phyloP scores from a whole-genome alignment of 1,139 yeast genomes.

The Taphrina wiesneri region DNA sequence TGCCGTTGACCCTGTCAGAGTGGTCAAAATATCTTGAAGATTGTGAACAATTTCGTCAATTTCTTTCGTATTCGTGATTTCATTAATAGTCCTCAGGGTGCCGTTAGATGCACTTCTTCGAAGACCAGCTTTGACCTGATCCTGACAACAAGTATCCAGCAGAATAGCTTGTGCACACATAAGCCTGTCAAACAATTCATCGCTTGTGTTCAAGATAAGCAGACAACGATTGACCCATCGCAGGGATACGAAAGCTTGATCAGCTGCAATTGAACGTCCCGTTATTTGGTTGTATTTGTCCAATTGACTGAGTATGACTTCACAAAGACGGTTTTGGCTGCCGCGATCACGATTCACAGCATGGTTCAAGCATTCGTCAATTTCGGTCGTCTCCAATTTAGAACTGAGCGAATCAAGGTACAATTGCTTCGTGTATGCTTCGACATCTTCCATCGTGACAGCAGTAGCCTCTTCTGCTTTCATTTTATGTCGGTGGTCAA shows the following conservation, averaged over 20 bases:
- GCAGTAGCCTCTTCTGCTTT: too few relatives aligned
- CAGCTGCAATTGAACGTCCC: conserved; percentile 3
- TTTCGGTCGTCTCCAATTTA: not conserved
- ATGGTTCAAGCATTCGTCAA: not conserved
- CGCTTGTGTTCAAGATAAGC: not conserved
- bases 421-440: not conserved
- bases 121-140: conserved; percentile 1
- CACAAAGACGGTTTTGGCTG: not conserved
- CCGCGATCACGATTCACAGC: not conserved
- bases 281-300: not conserved
- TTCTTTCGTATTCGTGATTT: not conserved
- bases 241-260: conserved; percentile 12
- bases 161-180: conserved; percentile 8
- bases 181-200: not conserved
- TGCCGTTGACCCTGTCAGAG: not conserved
- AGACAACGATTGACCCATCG: conserved; percentile 17
- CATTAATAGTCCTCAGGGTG: not conserved
- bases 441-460: too few relatives aligned
- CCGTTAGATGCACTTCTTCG: not conserved
- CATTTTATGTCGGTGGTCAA: too few relatives aligned
- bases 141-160: conserved; percentile 14
- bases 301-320: not conserved
- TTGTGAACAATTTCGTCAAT: not conserved
- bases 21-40: not conserved
- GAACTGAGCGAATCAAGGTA: not conserved